A percentile compares a stretch with the other conserved stretches of the same genome.
Conservation (phyloP, 164 flowering plant species). For the Pachysandra terminalis region DNA sequence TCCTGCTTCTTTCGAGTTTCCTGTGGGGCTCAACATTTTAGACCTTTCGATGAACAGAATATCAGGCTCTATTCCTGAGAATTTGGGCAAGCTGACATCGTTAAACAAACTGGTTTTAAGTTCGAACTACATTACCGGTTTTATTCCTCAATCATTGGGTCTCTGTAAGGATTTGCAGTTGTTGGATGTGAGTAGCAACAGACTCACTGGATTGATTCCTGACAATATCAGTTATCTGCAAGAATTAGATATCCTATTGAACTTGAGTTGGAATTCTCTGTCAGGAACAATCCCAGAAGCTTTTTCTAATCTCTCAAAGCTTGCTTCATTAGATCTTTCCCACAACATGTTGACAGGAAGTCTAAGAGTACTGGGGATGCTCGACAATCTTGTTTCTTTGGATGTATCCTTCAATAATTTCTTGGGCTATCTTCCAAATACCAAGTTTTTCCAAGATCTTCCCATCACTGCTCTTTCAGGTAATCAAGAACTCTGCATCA, state of each 20-base stretch:
- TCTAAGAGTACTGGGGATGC: conserved; percentile 32
- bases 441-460: conserved; percentile 44
- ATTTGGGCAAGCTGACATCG: conserved; percentile 41
- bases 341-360: conserved; percentile 49
- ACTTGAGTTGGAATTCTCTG: conserved; percentile 50
- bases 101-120: conserved; percentile 46
- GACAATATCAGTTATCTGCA: conserved; percentile 47
- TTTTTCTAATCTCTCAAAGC: conserved; percentile 49
- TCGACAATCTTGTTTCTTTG: conserved; percentile 57
- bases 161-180: conserved; percentile 47
- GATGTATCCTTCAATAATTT: conserved; percentile 57
- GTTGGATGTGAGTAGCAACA: conserved; percentile 55
- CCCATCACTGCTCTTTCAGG: conserved; percentile 31
- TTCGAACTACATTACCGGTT: conserved; percentile 43
- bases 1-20: conserved; percentile 39
- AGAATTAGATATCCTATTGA: conserved; percentile 47
- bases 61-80: conserved; percentile 41
- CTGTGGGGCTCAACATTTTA: conserved; percentile 37
- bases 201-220: conserved; percentile 41
- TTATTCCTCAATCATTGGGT: conserved; percentile 47
- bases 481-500: conserved; percentile 42
- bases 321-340: conserved; percentile 52
- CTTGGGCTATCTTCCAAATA: conserved; percentile 50
- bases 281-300: conserved; percentile 44
- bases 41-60: conserved; percentile 53